phyloP scores from a whole-genome alignment of 768 basidiomycete genomes.

The Boletus tomentosulus region DNA sequence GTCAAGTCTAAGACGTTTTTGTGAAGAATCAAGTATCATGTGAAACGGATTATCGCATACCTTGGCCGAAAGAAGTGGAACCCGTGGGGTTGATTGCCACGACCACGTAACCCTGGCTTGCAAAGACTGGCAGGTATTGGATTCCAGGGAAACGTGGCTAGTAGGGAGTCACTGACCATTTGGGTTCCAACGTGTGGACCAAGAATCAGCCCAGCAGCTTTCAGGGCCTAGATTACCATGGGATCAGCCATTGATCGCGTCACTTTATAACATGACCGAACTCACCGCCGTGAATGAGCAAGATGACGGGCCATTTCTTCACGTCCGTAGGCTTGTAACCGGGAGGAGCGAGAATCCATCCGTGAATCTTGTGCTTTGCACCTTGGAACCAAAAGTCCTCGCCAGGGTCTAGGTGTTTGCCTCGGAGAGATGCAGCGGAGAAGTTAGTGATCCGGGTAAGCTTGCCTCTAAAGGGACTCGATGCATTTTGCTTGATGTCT shows the following conservation, averaged over 20 bases:
- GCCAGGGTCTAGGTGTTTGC: slow-evolving; percentile 55
- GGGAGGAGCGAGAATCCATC: slow-evolving; percentile 78
- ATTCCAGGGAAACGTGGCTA: neutral
- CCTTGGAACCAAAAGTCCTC: slow-evolving; percentile 92
- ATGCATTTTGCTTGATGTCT: slow-evolving; percentile 32
- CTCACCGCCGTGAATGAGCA: slow-evolving; percentile 77
- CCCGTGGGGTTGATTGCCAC: slow-evolving; percentile 92
- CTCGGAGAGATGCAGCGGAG: slow-evolving; percentile 49
- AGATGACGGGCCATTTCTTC: slow-evolving; percentile 74
- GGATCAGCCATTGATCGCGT: neutral
- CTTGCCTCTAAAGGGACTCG: slow-evolving; percentile 27
- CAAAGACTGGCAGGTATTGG: slow-evolving; percentile 51
- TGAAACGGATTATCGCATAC: slow-evolving; percentile 30
- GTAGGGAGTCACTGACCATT: slow-evolving; percentile 45
- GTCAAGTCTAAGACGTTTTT: slow-evolving; percentile 52
- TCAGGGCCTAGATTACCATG: slow-evolving; percentile 52
- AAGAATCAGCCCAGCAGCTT: slow-evolving; percentile 85
- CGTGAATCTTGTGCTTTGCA: slow-evolving; percentile 73
- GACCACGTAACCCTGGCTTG: slow-evolving; percentile 85
- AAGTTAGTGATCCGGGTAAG: slow-evolving; percentile 63
- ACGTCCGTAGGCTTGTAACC: slow-evolving; percentile 63
- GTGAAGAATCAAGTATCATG: neutral
- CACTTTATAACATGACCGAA: neutral
- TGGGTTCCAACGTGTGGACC: slow-evolving; percentile 92
- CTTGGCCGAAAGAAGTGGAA: slow-evolving; percentile 89